A percentile compares a stretch with the other conserved stretches of the same genome.
Conservation (phyloP, 2,329 filamentous ascomycete species). For the Colletotrichum cereale region DNA sequence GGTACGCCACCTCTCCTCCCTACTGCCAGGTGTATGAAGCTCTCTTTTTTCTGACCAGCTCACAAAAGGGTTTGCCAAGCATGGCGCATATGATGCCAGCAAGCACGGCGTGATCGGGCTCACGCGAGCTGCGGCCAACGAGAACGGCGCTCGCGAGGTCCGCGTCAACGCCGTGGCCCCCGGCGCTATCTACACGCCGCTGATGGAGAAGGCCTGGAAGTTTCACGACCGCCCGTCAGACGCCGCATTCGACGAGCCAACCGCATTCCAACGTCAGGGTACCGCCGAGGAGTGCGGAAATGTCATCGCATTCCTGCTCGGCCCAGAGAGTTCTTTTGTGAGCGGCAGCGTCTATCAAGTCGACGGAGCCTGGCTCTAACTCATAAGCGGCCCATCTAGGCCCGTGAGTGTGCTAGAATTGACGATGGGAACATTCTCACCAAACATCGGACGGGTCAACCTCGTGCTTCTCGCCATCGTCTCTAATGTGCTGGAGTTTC, state of each 20-base stretch:
- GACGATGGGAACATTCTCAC: slow-evolving; percentile 56
- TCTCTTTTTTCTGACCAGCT: slow-evolving; percentile 20
- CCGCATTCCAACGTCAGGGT: slow-evolving; percentile 57
- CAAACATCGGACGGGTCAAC: slow-evolving; percentile 90
- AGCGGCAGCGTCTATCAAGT: slow-evolving; percentile 61
- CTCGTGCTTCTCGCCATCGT: slow-evolving; percentile 81
- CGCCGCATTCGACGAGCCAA: slow-evolving; percentile 57
- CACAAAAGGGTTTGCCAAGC: slow-evolving; percentile 47
- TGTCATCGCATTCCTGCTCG: slow-evolving; percentile 61
- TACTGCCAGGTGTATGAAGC: background rate
- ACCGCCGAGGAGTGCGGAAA: slow-evolving; percentile 61
- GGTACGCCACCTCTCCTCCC: slow-evolving; percentile 41
- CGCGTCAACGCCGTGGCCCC: slow-evolving; percentile 61
- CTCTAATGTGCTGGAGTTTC: slow-evolving; percentile 79
- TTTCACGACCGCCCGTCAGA: slow-evolving; percentile 48
- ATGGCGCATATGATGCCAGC: slow-evolving; percentile 55
- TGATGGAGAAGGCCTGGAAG: slow-evolving; percentile 60
- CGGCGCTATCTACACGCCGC: slow-evolving; percentile 61
- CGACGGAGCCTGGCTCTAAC: slow-evolving; percentile 58
- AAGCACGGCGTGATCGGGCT: slow-evolving; percentile 55
- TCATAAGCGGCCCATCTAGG: slow-evolving; percentile 9
- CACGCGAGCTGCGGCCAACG: slow-evolving; percentile 53
- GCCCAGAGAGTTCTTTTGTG: slow-evolving; percentile 60
- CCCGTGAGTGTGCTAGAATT: background rate
- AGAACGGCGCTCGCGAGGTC: slow-evolving; percentile 58